Evolutionary conservation across 1,284 basidiomycete genomes (phyloP), one percentile per base, ranked within the genome.

Genomic region (Moesziomyces sp.): DNA sequence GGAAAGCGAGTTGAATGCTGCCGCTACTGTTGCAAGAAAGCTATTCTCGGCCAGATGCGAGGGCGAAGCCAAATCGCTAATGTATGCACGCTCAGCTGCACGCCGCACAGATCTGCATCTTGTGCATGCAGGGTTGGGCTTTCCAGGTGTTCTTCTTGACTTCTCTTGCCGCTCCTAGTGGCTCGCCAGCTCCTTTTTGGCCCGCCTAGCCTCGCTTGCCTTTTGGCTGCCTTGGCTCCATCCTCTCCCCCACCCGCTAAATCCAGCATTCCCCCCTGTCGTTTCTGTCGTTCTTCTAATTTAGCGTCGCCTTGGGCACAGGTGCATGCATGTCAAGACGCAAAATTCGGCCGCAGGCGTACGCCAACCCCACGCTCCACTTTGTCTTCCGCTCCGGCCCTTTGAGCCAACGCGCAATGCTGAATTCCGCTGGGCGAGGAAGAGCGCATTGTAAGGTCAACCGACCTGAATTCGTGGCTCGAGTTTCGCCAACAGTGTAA

Each of bases 61-160:
- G 38, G 16, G 38, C 38, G 16, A 30, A 13, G 10, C 30, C 30
- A 33, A 30, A 11, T 33, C 13, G 30, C 46, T 42, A 42, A 43
- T 44, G 26, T 46, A 45, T 59, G 57, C 61, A 49, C 49, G 16
- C n/a, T 16, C 46, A 53, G 42, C 56, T 62, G 59, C 66, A 63
- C 55, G 66, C 66, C 62, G 66, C 66, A 58, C 66, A 58, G 66
- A 69, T 69, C 66, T 69, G 59, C 66, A 38, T 40, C 33, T 51
- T 43, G 46, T 68, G 59, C 65, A 68, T 60, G 46, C 52, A 60
- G 46, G 9, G 26, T 49, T 40, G 18, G 30, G 44, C 43, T 28
- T 52, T 52, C 42, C 42, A 35, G 38, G 48, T 26, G 16, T 64
- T 49, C 51, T 57, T 44, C 38, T 49, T 7, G 38, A 40, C 21